These are phyloP conservation scores for Mucor plumbeus DNA, from an alignment of 371 early-diverging fungal genomes.

Conservation along the genomic window DNA sequence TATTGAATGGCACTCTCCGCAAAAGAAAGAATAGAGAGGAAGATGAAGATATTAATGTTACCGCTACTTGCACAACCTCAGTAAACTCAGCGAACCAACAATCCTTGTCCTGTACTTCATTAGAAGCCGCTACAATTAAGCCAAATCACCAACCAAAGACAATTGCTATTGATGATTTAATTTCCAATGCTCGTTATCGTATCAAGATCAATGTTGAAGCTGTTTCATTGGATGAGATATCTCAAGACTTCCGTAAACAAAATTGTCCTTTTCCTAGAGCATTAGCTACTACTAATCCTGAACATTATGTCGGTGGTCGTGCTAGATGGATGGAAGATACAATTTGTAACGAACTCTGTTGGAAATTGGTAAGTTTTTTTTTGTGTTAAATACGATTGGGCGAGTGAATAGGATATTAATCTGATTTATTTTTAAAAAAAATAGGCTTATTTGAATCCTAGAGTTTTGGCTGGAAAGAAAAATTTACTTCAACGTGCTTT, in stretches of 20 bases:
- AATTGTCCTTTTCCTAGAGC: constrained; percentile 52
- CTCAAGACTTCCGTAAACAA: constrained; percentile 40
- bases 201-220: constrained; percentile 50
- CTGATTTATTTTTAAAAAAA: not conserved
- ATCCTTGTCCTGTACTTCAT: constrained; percentile 8
- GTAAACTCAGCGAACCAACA: constrained; percentile 7
- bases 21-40: constrained; percentile 46
- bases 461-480: constrained; percentile 49
- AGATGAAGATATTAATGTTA: constrained; percentile 31
- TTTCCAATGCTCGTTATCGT: constrained; percentile 36
- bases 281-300: constrained; percentile 20
- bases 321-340: constrained; percentile 42
- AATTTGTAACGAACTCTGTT: constrained; percentile 49
- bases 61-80: not conserved
- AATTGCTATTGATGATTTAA: constrained; percentile 41
- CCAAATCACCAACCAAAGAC: constrained; percentile 53
- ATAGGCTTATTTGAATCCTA: constrained; percentile 52
- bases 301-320: constrained; percentile 35
- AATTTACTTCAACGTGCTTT: constrained; percentile 50
- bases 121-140: constrained; percentile 37
- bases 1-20: constrained; percentile 54
- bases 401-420: not conserved
- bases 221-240: constrained; percentile 45
- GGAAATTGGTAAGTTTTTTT: constrained; percentile 44
- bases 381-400: not conserved